A percentile compares a stretch with the other conserved stretches of the same genome.
Conservation (phyloP, 805 yeast species). For the Cyberlindnera samutprakarnensis region DNA sequence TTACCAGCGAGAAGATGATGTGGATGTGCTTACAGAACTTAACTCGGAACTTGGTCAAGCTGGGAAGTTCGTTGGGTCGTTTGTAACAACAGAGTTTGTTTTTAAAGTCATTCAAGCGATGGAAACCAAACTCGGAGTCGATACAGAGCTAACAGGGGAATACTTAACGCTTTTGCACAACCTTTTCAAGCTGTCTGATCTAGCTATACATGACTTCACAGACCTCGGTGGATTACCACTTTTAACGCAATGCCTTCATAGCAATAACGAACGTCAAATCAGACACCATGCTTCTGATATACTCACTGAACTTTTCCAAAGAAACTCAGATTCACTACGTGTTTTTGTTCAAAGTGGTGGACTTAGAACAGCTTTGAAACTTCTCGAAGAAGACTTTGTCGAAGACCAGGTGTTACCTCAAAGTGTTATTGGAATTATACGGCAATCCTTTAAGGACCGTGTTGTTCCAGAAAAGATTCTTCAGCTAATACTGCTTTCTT, state of each 20-base stretch:
- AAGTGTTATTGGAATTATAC: conserved; percentile 30
- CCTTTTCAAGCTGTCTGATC: not conserved
- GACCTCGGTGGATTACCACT: conserved; percentile 16
- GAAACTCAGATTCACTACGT: conserved; percentile 26
- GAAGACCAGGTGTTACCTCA: conserved; percentile 30
- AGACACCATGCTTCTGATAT: conserved; percentile 5
- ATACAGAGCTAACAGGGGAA: not conserved
- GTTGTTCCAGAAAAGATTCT: conserved; percentile 33
- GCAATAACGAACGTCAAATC: conserved; percentile 1
- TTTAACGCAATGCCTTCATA: conserved; percentile 3
- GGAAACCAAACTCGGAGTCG: too few species aligned
- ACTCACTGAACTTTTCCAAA: conserved; percentile 13
- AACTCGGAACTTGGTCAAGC: not conserved
- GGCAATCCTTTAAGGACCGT: conserved; percentile 28
- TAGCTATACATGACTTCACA: conserved; percentile 4
- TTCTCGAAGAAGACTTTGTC: conserved; percentile 39
- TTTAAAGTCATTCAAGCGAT: too few species aligned
- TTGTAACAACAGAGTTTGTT: too few species aligned
- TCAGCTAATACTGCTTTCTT: conserved; percentile 33
- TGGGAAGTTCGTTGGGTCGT: not conserved
- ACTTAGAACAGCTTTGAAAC: conserved; percentile 30
- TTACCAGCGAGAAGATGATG: too few species aligned
- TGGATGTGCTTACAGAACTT: not conserved
- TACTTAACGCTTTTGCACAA: conserved; percentile 1
- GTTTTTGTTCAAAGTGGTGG: conserved; percentile 42